These are phyloP conservation scores for Dothideomycetes sp. DNA, from an alignment of 2,329 filamentous ascomycete species.

Conservation along the genomic window DNA sequence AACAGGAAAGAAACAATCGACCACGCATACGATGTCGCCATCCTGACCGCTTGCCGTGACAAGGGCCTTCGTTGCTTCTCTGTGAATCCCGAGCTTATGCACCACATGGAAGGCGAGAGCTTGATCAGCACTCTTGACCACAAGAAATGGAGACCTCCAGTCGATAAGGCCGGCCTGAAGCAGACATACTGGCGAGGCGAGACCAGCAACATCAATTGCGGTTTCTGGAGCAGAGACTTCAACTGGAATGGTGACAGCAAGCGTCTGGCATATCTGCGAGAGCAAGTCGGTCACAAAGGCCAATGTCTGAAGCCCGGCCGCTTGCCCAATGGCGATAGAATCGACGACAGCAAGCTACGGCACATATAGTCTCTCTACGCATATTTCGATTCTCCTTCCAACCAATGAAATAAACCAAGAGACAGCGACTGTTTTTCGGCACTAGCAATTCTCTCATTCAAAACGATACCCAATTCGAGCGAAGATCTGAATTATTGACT, in stretches of 20 bases:
- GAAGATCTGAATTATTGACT: not conserved
- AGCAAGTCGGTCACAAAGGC: conserved; percentile 31
- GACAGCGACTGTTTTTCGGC: no score
- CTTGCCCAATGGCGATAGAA: conserved; percentile 1
- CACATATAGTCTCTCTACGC: not conserved
- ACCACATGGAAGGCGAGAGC: conserved; percentile 28
- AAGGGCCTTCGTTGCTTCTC: conserved; percentile 28
- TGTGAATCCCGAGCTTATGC: conserved; percentile 32
- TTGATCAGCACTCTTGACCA: conserved; percentile 27
- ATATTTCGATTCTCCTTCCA: not conserved
- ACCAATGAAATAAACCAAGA: no score
- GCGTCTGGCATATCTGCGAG: conserved; percentile 26
- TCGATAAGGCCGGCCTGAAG: conserved; percentile 7
- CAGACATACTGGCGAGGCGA: conserved; percentile 6
- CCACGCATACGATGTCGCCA: conserved; percentile 32
- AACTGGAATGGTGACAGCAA: conserved; percentile 25
- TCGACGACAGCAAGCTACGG: conserved; percentile 6
- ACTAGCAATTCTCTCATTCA: not conserved
- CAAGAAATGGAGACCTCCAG: conserved; percentile 7
- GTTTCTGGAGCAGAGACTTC: conserved; percentile 32
- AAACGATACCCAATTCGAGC: not conserved
- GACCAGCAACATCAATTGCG: conserved; percentile 27
- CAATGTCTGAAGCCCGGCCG: conserved; percentile 27
- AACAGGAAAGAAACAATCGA: conserved; percentile 21
- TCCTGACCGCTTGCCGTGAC: conserved; percentile 32